A percentile compares a stretch with the other conserved stretches of the same genome.
Evolutionary conservation across 768 basidiomycete genomes (phyloP).

Genomic region (Pholiota conissans): DNA sequence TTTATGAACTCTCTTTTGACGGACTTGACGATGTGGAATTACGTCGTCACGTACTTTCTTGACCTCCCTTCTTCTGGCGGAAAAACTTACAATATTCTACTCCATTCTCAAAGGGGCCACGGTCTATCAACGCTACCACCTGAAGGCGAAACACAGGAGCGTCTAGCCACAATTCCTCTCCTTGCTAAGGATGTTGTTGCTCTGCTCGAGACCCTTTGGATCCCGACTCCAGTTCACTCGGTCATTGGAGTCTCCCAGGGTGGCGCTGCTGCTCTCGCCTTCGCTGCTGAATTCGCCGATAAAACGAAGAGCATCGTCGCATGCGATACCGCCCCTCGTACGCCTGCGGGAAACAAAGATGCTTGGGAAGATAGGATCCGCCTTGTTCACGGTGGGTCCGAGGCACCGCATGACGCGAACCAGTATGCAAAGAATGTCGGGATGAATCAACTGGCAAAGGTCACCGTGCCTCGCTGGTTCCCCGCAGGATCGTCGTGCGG

Average conservation of each 20-base stretch:
- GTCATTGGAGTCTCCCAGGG: conserved; percentile 58
- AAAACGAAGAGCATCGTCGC: conserved; percentile 42
- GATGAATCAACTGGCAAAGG: conserved; percentile 39
- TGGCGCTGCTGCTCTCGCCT: conserved; percentile 49
- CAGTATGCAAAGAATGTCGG: conserved; percentile 36
- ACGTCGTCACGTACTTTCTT: conserved; percentile 41
- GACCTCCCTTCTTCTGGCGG: conserved; percentile 15
- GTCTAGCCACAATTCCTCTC: conserved; percentile 38
- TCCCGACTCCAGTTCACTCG: conserved; percentile 39
- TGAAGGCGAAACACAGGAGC: conserved; percentile 2
- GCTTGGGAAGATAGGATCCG: conserved; percentile 50
- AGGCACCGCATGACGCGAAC: conserved; percentile 12
- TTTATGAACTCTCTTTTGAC: conserved; percentile 53
- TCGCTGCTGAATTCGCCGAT: conserved; percentile 35
- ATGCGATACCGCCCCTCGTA: conserved; percentile 47
- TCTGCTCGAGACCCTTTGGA: conserved; percentile 33
- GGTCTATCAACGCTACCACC: conserved; percentile 40
- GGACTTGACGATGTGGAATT: conserved; percentile 47
- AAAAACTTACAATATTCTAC: conserved; percentile 42
- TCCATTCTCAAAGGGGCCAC: conserved; percentile 55
- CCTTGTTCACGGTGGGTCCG: conserved; percentile 28
- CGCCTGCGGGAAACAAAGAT: conserved; percentile 43
- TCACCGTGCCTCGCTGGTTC: conserved; percentile 53
- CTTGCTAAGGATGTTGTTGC: conserved; percentile 45
- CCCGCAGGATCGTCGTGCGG: conserved; percentile 30